Evolutionary conservation across 2,329 filamentous ascomycete genomes (phyloP).

Genomic region (Fusarium gaditjirri): DNA sequence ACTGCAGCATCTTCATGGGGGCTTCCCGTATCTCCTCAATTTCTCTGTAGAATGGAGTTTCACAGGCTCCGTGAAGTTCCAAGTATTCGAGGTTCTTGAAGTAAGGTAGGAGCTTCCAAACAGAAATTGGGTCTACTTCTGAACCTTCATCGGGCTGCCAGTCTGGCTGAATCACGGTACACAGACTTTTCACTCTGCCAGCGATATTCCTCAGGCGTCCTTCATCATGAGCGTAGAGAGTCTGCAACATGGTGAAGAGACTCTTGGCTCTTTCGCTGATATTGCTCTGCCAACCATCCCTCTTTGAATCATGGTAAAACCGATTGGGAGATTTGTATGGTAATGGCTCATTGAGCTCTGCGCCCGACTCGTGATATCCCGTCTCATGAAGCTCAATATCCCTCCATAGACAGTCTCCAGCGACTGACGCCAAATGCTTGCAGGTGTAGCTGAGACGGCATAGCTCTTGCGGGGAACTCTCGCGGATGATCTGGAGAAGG

Average conservation of each 20-base stretch:
- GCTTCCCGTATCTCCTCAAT: neutral
- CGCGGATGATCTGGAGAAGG: neutral
- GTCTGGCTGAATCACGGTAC: conserved; percentile 3
- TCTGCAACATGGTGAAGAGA: neutral
- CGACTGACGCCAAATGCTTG: neutral
- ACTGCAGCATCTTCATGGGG: neutral
- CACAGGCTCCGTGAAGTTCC: conserved; percentile 11
- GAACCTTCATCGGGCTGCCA: neutral
- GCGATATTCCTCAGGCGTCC: neutral
- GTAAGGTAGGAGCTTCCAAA: conserved; percentile 24
- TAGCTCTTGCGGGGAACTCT: neutral
- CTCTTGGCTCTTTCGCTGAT: neutral
- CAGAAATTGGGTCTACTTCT: rapidly evolving
- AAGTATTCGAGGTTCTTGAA: conserved; percentile 23
- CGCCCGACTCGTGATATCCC: conserved; percentile 24
- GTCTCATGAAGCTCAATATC: conserved; percentile 26
- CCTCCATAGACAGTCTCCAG: conserved; percentile 2
- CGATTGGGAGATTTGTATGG: neutral
- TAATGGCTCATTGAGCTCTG: conserved; percentile 7
- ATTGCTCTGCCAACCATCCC: neutral
- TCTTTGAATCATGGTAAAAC: neutral
- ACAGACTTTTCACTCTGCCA: conserved; percentile 12
- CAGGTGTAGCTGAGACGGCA: conserved; percentile 7
- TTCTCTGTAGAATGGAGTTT: rapidly evolving
- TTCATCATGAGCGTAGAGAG: neutral